These are phyloP conservation scores for Tolypocladium album DNA, from an alignment of 2,329 filamentous ascomycete species.

Conservation along the genomic window DNA sequence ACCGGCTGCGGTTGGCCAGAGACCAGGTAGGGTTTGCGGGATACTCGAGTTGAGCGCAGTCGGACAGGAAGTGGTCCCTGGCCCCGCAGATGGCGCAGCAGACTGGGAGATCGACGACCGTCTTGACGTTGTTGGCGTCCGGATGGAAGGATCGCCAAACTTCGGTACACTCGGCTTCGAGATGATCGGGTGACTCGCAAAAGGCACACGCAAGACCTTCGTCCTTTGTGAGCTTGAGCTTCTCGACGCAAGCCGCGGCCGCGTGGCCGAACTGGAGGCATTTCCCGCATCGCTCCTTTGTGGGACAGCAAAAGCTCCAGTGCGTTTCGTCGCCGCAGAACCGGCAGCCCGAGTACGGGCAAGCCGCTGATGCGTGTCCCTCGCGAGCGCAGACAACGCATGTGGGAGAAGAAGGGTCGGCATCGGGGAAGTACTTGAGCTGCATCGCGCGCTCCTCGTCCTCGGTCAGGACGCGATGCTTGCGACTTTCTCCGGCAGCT, in stretches of 20 bases:
- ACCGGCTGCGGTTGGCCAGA: slow-evolving; percentile 33
- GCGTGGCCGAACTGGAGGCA: slow-evolving; percentile 55
- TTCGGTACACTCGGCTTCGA: slow-evolving; percentile 47
- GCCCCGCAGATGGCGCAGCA: slow-evolving; percentile 48
- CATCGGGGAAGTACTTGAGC: slow-evolving; percentile 40
- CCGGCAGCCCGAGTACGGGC: slow-evolving; percentile 34
- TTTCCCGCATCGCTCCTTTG: slow-evolving; percentile 38
- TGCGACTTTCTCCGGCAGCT: slow-evolving; percentile 1
- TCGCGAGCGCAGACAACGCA: slow-evolving; percentile 41
- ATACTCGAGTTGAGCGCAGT: slow-evolving; percentile 30
- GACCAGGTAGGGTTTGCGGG: slow-evolving; percentile 39
- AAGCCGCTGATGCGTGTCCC: slow-evolving; percentile 34
- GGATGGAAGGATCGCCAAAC: slow-evolving; percentile 49
- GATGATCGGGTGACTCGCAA: slow-evolving; percentile 45
- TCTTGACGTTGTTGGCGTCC: slow-evolving; percentile 27
- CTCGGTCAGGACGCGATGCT: slow-evolving; percentile 13
- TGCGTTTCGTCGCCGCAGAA: slow-evolving; percentile 37
- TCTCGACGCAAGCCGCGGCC: slow-evolving; percentile 40
- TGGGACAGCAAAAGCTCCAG: slow-evolving; percentile 38
- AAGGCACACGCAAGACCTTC: slow-evolving; percentile 49
- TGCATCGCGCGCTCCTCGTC: slow-evolving; percentile 27
- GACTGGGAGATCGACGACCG: slow-evolving; percentile 36
- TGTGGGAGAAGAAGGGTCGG: slow-evolving; percentile 27
- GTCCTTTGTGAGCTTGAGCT: slow-evolving; percentile 38
- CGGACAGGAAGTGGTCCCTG: slow-evolving; percentile 43